Evolutionary conservation across 805 yeast species (phyloP), one percentile per base, ranked within the genome.

Genomic region (Cyberlindnera veronae): DNA sequence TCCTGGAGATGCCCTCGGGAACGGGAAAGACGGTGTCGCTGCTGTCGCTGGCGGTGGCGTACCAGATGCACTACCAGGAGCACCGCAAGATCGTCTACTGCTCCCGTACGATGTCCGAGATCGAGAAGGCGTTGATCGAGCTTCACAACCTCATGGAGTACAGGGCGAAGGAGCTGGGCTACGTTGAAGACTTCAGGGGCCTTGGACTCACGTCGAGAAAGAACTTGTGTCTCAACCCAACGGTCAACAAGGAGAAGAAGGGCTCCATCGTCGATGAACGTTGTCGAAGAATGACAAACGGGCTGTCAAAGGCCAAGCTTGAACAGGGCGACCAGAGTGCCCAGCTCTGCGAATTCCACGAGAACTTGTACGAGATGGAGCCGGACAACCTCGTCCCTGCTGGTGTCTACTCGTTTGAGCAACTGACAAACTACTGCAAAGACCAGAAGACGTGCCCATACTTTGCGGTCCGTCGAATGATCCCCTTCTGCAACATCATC

Each of bases 91-190:
- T 93, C 50, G 87, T 93, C 6, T 93, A 93, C 64, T 93, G 99
- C 63, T 93, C 99, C 5, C 98, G 99, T 74, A 93, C 99, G 24
- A 93, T 93, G 98, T 87, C 97, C 10, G 99, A 93, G 67, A 93
- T 93, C 60, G 99, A 93, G 66, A 93, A 93, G 65, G 97, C 99
- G 0, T 67, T 93, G 57, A 87, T 91, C 7, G 99, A 93, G 67
- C 71, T 93, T 68, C 81, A 85, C 46, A 79, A 77, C 41, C 71
- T 93, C 54, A 93, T 93, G 98, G 86, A 79, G 40, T 93, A 75
- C 58, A 74, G 99, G 50, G 64, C 89, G 2, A 71, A 78, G 35
- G 95, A 87, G 57, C 69, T 93, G 36, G 98, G 98, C 0, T 79
- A 74, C 53, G 82, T 68, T 17, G 99, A 93, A 61, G 95, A 89